These are phyloP conservation scores for Mariannaea elegans DNA, from an alignment of 2,329 filamentous ascomycete genomes.

Conservation along the genomic window DNA sequence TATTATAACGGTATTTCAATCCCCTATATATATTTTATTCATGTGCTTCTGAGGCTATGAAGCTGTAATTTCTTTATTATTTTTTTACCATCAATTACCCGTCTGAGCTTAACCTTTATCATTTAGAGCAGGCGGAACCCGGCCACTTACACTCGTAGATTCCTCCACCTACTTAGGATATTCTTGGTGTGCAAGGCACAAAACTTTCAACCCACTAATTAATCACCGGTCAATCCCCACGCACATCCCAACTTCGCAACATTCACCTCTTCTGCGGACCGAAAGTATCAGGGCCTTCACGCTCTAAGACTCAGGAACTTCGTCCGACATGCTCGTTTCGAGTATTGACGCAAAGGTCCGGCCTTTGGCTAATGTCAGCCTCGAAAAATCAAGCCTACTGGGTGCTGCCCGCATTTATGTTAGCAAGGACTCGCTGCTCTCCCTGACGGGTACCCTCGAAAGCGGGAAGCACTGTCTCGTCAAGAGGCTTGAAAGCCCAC, in stretches of 20 bases:
- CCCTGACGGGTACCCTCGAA: constrained; percentile 54
- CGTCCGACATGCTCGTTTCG: constrained; percentile 43
- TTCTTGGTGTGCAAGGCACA: constrained; percentile 1
- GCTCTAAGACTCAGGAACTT: background rate
- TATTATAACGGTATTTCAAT: no score
- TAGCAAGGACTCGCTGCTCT: constrained; percentile 56
- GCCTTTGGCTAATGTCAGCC: constrained; percentile 51
- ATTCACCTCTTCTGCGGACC: background rate
- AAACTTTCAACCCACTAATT: constrained; percentile 12
- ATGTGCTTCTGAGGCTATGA: no score
- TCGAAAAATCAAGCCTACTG: constrained; percentile 52
- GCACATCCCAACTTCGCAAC: background rate
- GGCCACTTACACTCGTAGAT: background rate
- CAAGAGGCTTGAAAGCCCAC: constrained; percentile 43
- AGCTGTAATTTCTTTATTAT: no score
- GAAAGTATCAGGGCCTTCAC: background rate
- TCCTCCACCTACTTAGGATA: background rate
- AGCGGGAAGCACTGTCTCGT: constrained; percentile 54
- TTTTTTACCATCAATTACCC: no score
- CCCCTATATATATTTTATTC: no score
- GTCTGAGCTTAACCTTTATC: no score
- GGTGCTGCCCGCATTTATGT: constrained; percentile 59
- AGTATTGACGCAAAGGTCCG: constrained; percentile 53
- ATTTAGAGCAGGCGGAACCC: no score
- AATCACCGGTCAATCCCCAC: background rate